Evolutionary conservation across 495 filamentous ascomycete species (phyloP).

Genomic region (Podospora pseudocomata): DNA sequence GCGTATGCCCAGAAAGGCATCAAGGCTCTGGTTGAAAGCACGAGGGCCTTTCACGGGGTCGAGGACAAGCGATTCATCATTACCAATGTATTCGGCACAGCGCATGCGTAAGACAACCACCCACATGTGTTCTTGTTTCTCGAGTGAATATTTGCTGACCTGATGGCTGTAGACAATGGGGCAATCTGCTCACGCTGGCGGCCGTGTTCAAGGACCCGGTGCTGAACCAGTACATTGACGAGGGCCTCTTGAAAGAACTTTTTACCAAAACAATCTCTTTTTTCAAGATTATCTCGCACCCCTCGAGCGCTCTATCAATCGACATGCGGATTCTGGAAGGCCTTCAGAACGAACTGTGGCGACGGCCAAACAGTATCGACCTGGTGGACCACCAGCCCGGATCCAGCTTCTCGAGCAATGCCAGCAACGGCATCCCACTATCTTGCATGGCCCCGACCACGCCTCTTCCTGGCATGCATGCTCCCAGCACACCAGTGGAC

Average conservation of each 20-base stretch:
- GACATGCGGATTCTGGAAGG: slow-evolving; percentile 66
- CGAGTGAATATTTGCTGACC: slow-evolving; percentile 10
- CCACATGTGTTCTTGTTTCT: slow-evolving; percentile 21
- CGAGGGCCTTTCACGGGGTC: slow-evolving; percentile 75
- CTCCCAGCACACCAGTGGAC: neutral
- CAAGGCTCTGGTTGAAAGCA: slow-evolving; percentile 75
- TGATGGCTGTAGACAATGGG: slow-evolving; percentile 74
- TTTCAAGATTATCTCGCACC: slow-evolving; percentile 56
- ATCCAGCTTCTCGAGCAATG: slow-evolving; percentile 47
- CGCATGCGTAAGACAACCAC: slow-evolving; percentile 76
- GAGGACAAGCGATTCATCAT: slow-evolving; percentile 66
- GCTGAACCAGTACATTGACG: slow-evolving; percentile 51
- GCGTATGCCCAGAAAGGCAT: slow-evolving; percentile 57
- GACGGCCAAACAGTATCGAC: slow-evolving; percentile 14
- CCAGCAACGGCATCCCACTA: slow-evolving; percentile 31
- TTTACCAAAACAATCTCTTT: slow-evolving; percentile 67
- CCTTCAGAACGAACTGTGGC: slow-evolving; percentile 53
- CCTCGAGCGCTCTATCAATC: slow-evolving; percentile 61
- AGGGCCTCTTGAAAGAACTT: slow-evolving; percentile 47
- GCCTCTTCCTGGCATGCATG: neutral
- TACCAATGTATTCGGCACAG: slow-evolving; percentile 92
- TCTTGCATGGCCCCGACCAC: slow-evolving; percentile 13
- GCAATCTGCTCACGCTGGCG: slow-evolving; percentile 84
- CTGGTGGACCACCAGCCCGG: slow-evolving; percentile 17
- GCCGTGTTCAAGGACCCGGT: slow-evolving; percentile 64